These are phyloP conservation scores for Teunomyces kruisii DNA, from an alignment of 805 yeast species.

Conservation along the genomic window DNA sequence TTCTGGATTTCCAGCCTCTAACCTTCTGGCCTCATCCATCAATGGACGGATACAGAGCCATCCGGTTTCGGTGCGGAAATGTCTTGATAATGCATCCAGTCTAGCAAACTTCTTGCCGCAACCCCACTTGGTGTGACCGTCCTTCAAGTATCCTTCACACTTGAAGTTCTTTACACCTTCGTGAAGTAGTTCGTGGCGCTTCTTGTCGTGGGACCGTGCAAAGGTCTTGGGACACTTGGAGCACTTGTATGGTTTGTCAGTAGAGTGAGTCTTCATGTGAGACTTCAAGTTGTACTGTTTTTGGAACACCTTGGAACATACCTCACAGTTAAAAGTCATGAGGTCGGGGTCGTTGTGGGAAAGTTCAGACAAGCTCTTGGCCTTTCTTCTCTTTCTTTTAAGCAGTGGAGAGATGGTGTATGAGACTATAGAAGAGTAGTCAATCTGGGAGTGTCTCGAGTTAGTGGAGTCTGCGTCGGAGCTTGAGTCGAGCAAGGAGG, in stretches of 20 bases:
- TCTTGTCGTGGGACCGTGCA: constrained; percentile 76
- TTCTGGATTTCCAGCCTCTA: constrained; percentile 4
- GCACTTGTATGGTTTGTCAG: constrained; percentile 70
- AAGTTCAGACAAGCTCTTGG: constrained; percentile 7
- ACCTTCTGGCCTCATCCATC: constrained; percentile 53
- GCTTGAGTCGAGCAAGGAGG: constrained; percentile 2
- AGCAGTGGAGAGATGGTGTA: constrained; percentile 33
- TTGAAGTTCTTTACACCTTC: constrained; percentile 68
- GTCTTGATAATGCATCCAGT: constrained; percentile 75
- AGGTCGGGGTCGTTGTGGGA: constrained; percentile 1
- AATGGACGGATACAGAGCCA: constrained; percentile 65
- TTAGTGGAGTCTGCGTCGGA: constrained; percentile 1
- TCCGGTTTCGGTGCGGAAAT: constrained; percentile 75
- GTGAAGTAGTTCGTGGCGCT: constrained; percentile 75
- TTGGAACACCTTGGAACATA: constrained; percentile 46
- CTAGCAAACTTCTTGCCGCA: constrained; percentile 74
- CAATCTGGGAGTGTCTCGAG: constrained; percentile 18
- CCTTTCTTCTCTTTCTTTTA: constrained; percentile 16
- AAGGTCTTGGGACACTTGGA: constrained; percentile 63
- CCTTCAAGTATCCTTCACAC: constrained; percentile 61
- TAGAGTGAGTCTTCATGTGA: constrained; percentile 56
- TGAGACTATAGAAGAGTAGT: constrained; percentile 34
- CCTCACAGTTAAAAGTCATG: constrained; percentile 35
- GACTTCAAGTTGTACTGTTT: constrained; percentile 51
- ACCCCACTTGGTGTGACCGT: constrained; percentile 67